Percentiles rank a stretch among this genome's conserved stretches.
Evolutionary conservation across 306 rosid genomes (phyloP).

Genomic region (Boehmeria nivea): DNA sequence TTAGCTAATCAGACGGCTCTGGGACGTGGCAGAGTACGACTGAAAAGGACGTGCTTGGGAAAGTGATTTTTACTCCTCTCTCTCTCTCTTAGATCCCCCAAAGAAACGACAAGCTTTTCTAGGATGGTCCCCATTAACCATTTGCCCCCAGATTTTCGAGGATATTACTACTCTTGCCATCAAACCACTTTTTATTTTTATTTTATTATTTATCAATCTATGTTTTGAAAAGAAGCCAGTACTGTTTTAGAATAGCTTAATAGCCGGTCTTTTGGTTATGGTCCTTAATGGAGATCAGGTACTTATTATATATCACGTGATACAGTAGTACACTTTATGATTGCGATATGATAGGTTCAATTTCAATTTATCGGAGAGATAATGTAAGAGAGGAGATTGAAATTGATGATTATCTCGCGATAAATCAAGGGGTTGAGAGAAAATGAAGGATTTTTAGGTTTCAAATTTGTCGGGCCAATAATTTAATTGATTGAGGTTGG

Average conservation of each 20-base stretch:
- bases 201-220: background rate
- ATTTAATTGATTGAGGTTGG: slow-evolving; percentile 14
- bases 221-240: background rate
- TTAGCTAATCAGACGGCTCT: slow-evolving; percentile 7
- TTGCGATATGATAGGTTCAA: slow-evolving; percentile 29
- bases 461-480: background rate
- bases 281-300: slow-evolving; percentile 26
- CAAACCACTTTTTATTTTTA: slow-evolving; percentile 3
- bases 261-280: slow-evolving; percentile 15
- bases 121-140: slow-evolving; percentile 3
- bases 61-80: slow-evolving; percentile 42
- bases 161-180: slow-evolving; percentile 58
- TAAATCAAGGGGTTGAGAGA: background rate
- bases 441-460: background rate
- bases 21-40: background rate
- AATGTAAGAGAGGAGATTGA: too few species aligned
- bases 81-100: slow-evolving; percentile 42
- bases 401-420: slow-evolving; percentile 7
- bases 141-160: slow-evolving; percentile 12
- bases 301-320: slow-evolving; percentile 51
- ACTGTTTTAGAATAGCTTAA: background rate
- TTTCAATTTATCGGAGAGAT: too few species aligned
- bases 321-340: slow-evolving; percentile 30
- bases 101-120: slow-evolving; percentile 55
- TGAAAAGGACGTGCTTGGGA: slow-evolving; percentile 25